A percentile compares a stretch with the other conserved stretches of the same genome.
Evolutionary conservation across 441 rosid genomes (phyloP).

Genomic region (Eugenia klotzschiana): DNA sequence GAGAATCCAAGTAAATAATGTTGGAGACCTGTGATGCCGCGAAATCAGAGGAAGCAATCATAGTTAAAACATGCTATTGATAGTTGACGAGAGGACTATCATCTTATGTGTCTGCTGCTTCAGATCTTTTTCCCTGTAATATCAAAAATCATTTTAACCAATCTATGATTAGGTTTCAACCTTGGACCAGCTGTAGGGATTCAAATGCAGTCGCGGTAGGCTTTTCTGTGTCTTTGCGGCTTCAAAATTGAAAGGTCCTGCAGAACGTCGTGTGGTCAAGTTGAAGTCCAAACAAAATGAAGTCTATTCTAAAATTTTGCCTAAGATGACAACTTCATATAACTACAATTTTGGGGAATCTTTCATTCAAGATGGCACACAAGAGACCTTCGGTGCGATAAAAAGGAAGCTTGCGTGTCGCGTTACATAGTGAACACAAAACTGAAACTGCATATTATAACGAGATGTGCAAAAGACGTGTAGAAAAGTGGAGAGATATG

Average conservation of each 20-base stretch:
- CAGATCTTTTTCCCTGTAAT: not conserved
- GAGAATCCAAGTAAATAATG: slow-evolving; percentile 21
- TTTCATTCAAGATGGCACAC: not conserved
- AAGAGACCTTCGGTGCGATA: not conserved
- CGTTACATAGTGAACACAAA: not conserved
- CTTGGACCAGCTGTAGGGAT: not conserved
- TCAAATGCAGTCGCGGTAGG: not conserved
- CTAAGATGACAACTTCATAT: not conserved
- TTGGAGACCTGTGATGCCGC: not conserved
- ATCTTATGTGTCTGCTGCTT: not conserved
- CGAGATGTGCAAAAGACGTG: not conserved
- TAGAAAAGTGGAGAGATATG: not conserved
- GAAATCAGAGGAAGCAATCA: not conserved
- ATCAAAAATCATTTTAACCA: not conserved
- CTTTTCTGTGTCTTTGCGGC: not conserved
- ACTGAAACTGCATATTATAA: not conserved
- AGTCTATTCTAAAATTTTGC: slow-evolving; percentile 53
- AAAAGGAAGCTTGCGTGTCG: not conserved
- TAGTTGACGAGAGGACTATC: not conserved
- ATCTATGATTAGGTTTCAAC: not conserved
- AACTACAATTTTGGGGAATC: not conserved
- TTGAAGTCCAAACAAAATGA: slow-evolving; percentile 7
- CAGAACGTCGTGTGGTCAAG: not conserved
- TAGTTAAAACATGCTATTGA: not conserved
- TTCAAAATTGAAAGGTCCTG: not conserved